Percentiles rank a stretch among this genome's conserved stretches.
These are phyloP conservation scores for Cryphonectria naterciae DNA, from an alignment of 2,329 filamentous ascomycete species.

Conservation along the genomic window DNA sequence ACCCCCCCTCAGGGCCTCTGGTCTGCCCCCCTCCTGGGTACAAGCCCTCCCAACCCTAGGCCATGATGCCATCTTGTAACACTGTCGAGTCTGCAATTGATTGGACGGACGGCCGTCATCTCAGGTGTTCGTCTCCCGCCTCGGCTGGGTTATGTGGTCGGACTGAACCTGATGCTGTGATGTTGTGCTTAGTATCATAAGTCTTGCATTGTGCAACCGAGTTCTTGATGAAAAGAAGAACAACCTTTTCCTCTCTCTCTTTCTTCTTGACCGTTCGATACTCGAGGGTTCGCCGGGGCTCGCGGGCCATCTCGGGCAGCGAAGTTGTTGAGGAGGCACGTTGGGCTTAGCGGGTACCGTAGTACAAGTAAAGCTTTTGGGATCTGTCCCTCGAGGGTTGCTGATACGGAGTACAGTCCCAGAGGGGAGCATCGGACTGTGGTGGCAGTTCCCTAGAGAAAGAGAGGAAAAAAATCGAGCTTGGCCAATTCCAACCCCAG, in stretches of 20 bases:
- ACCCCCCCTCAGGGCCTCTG: neutral
- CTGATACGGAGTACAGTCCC: slow-evolving; percentile 11
- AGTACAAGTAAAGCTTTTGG: neutral
- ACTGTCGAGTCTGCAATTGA: slow-evolving; percentile 1
- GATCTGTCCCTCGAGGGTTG: neutral
- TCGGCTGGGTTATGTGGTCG: neutral
- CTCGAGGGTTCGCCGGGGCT: neutral
- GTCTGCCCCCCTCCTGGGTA: neutral
- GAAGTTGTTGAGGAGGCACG: slow-evolving; percentile 11
- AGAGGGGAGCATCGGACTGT: slow-evolving; percentile 8
- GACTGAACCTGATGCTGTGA: neutral
- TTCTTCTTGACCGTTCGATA: neutral
- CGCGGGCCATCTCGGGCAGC: slow-evolving; percentile 26
- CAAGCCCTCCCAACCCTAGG: neutral
- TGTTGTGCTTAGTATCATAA: neutral
- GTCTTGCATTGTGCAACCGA: neutral
- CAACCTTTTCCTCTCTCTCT: neutral
- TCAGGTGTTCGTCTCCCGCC: neutral
- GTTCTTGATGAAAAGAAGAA: neutral
- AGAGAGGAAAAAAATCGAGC: neutral
- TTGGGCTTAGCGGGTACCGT: neutral
- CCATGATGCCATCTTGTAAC: slow-evolving; percentile 2
- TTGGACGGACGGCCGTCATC: neutral
- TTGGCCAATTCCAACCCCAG: slow-evolving; percentile 18
- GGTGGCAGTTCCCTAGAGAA: neutral